Conservation (phyloP, 768 basidiomycete genomes). For the Naganishia onofrii region DNA sequence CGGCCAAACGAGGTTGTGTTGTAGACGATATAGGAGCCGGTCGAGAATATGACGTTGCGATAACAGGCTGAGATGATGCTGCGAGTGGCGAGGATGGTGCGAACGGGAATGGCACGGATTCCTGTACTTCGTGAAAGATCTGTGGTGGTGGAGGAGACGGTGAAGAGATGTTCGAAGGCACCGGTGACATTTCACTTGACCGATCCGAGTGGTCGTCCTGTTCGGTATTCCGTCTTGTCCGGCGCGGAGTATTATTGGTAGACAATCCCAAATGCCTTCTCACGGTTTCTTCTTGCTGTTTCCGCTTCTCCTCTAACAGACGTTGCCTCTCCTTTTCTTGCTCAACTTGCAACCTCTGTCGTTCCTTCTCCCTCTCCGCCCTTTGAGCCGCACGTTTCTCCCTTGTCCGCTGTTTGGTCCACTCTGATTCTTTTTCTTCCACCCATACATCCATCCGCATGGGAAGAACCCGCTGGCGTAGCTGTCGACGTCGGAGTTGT, state of each 20-base stretch:
- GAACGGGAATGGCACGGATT: conserved; percentile 21
- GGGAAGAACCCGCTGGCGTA: not conserved
- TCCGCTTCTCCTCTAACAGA: conserved; percentile 8
- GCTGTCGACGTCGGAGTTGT: conserved; percentile 25
- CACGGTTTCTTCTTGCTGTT: not conserved
- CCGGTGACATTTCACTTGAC: conserved; percentile 23
- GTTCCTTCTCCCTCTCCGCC: conserved; percentile 14
- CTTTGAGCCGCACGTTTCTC: not conserved
- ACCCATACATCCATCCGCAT: conserved; percentile 19
- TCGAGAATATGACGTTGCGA: not conserved
- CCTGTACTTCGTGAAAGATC: conserved; percentile 24
- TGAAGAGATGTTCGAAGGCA: conserved; percentile 12
- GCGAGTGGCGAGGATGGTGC: not conserved
- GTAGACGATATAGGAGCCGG: not conserved
- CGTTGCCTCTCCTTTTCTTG: conserved; percentile 6
- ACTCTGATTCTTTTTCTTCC: conserved; percentile 18
- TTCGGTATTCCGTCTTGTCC: conserved; percentile 1
- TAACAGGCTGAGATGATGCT: not conserved
- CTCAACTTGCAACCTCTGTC: conserved; percentile 4
- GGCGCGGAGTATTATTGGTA: not conserved
- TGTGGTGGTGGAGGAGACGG: conserved; percentile 14
- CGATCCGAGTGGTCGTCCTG: not conserved
- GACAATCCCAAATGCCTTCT: conserved; percentile 4
- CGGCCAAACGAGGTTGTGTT: not conserved
- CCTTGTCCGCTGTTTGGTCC: conserved; percentile 13